Base-by-base conservation (phyloP, 495 filamentous ascomycete genomes). In the Pseudomonodictys pantanalensis region DNA sequence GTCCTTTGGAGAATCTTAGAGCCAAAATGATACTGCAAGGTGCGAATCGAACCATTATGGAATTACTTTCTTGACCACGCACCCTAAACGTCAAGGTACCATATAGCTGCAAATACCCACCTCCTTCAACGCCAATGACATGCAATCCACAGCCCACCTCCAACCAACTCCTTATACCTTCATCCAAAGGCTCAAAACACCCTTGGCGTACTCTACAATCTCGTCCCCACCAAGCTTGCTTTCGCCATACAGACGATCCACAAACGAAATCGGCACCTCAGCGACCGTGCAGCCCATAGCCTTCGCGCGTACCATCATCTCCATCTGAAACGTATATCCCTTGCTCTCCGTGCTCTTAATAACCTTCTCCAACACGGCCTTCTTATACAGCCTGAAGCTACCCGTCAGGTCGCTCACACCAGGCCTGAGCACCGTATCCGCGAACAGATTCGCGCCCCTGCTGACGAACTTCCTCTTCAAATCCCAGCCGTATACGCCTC, bases 251-350 rank as follows among this genome's bases (percentile, higher is more conserved):
- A 98, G 75, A 38, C 93, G 83, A 72, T 98, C 93, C 39, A 98
- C 93, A 75, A 98, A 98, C 22, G 83, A 86, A 64, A 98, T 97
- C 4, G 92, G 93, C 56, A 93, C 91, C 79, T 97, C 93, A 15
- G 86, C 88, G 26, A 98, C 90, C 50, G 80, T 87, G 74, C 80
- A 93, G 1, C 92, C 91, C 87, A 93, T 90, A 12, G 87, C 88
- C 80, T 95, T 96, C 38, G 93, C 93, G 49, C 92, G 81, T 3
- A 95, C 90, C 86, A 90, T 89, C 84, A 89, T 85, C 79, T 96
- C 93, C 93, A 98, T 97, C 83, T 98, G 93, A 80, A 97, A 97
- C 24, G 89, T 92, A 71, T 96, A 98, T 15, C 93, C 93, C 73
- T 96, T 92, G 66, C 89, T 92, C 76, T 95, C 86, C 38, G 91